Evolutionary conservation across 1,139 yeast species (phyloP), one percentile per base, ranked within the genome.

Genomic region (Debaryomycetaceae sp.): DNA sequence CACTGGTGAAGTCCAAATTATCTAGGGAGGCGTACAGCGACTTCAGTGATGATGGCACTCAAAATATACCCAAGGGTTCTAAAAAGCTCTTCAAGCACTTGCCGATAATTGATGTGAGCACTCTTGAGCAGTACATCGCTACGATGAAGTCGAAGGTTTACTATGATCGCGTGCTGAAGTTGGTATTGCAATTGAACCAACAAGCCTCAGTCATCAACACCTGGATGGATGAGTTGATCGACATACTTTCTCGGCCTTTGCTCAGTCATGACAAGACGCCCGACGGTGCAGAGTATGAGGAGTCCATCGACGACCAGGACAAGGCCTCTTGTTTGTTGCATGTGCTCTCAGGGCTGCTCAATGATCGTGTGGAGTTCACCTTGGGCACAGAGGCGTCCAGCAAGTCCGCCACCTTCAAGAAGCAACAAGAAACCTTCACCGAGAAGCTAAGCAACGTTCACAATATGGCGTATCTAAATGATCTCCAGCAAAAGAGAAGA

Each of bases 221-320:
- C 4, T 74, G 88, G 75, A 52, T 78, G 37, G 49, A 49, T 1
- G 61, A 68, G 11, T 56, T 86, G 34, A 48, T 62, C 8, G 46
- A 46, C 1, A 54, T 78, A 11, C 61, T 79, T 38, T 53, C 58
- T 33, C 63, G 59, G 31, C 78, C 71, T 5, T 59, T 76, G 22
- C 60, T 58, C 38, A 51, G 58, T 2, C 65, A 62, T 23, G 70
- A 67, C 11, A 61, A 64, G 30, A 65, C 65, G 32, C 79, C 82
- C 2, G 77, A 77, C 37, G 94, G 93, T 13, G 84, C 77, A 34
- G 96, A 88, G 44, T 91, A 88, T 50, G 78, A 75, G 16, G 71
- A 71, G 11, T 78, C 93, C 0, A 63, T 89, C 30, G 74, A 75
- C 25, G 79, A 74, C 28, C 97, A 89, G 52, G 93, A 82, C 37